Percentiles rank a stretch among this genome's conserved stretches.
Conservation (phyloP, 495 filamentous ascomycete genomes). For the Gamarada debralockiae region DNA sequence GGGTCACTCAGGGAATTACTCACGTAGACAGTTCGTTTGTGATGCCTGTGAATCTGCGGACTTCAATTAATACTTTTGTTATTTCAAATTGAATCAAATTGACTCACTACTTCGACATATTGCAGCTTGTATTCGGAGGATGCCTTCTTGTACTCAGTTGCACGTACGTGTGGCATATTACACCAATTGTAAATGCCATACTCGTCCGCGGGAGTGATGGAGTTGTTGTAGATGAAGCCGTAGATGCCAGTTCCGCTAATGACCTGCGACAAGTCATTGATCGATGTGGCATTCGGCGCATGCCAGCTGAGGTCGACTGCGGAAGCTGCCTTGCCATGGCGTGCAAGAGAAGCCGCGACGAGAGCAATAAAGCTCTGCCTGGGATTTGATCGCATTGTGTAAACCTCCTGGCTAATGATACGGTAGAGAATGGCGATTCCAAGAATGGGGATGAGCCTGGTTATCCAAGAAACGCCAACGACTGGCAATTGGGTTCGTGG, state of each 20-base stretch:
- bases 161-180: conserved; percentile 72
- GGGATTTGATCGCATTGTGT: conserved; percentile 15
- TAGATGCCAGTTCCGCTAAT: conserved; percentile 50
- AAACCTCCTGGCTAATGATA: conserved; percentile 9
- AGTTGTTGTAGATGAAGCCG: conserved; percentile 62
- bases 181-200: conserved; percentile 68
- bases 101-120: conserved; percentile 61
- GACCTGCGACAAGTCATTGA: conserved; percentile 52
- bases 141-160: conserved; percentile 48
- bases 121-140: conserved; percentile 46
- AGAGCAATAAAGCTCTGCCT: conserved; percentile 14
- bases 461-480: conserved; percentile 9
- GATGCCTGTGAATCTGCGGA: conserved; percentile 62
- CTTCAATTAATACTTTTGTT: background rate
- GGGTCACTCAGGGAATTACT: too few species aligned
- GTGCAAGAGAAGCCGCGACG: conserved; percentile 17
- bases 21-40: conserved; percentile 72
- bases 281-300: conserved; percentile 47
- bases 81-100: background rate
- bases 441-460: conserved; percentile 12
- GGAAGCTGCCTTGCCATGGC: conserved; percentile 10
- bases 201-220: conserved; percentile 37
- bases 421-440: conserved; percentile 8
- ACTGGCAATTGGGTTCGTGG: background rate
- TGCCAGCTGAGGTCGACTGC: conserved; percentile 49